Base-by-base conservation (phyloP, 495 filamentous ascomycete genomes). In the Amphirosellinia nigrospora region DNA sequence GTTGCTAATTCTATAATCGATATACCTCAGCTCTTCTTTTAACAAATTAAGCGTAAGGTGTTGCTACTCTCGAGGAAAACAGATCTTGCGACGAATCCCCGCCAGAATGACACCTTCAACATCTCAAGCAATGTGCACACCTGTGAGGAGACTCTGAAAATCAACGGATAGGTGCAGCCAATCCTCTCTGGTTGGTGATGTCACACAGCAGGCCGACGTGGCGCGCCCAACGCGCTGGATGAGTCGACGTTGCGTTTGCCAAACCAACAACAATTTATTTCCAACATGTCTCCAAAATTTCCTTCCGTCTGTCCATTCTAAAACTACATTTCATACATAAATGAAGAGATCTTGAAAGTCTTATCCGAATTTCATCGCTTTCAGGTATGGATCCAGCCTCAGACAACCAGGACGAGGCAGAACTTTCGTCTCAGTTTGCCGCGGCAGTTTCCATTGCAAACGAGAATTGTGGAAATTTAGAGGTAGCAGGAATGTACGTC, bases 401-500 rank as follows among this genome's bases (percentile, higher is more conserved):
- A 46, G 19, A 46, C 43, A 46, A 46, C 43, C 43, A 46, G 43
- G 43, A 46, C 16, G 43, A n/a, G 43, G 6, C 43, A n/a, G 43
- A 46, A 21, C 19, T 46, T 46, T 46, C 19, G 2, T 46, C 43
- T 46, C 43, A 46, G 43, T 46, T 46, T 5, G 19, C 43, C 43
- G 19, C 43, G 19, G 43, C 43, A 5, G 8, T 46, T 21, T 46
- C 19, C 43, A 46, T 46, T 46, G 43, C 16, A 46, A 46, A 46
- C 0, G 43, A 46, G 16, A 46, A n/a, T 19, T 46, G 43, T 46
- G 43, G 43, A 46, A 46, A 46, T 3, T 46, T n/a, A 46, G 43
- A 46, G 16, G 43, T 21, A 53, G 50, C 50, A 30, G 21, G 50
- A 26, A 60, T 60, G n/a, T 60, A 3, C 21, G 36, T 38, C 67